Conservation (phyloP, 768 basidiomycete species). For the Exidia glandulosa region DNA sequence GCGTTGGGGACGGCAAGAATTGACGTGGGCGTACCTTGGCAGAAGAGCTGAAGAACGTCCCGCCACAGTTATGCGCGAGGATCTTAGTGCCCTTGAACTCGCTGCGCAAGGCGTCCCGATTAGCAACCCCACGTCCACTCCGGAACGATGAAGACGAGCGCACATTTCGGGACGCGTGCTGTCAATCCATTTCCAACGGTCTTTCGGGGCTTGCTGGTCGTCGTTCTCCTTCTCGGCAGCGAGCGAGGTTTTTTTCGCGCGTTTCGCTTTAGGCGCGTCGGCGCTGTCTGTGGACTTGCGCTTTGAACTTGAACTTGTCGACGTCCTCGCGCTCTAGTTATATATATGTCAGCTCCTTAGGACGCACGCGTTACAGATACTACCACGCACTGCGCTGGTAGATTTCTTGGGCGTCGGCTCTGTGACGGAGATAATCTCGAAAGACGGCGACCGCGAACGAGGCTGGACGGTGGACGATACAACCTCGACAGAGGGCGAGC, state of each 20-base stretch:
- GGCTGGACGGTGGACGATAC: background rate
- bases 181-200: background rate
- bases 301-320: background rate
- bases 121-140: too few relatives aligned
- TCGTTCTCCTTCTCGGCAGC: background rate
- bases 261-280: background rate
- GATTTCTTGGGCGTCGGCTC: too few relatives aligned
- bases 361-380: too few relatives aligned
- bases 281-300: background rate
- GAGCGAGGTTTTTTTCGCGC: too few relatives aligned
- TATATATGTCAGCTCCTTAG: background rate
- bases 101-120: too few relatives aligned
- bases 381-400: too few relatives aligned
- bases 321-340: background rate
- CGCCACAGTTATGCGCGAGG: background rate
- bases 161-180: background rate
- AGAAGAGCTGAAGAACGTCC: background rate
- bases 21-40: background rate
- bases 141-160: background rate
- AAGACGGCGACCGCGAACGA: background rate
- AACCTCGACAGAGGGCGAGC: background rate
- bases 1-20: too few relatives aligned
- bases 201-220: background rate
- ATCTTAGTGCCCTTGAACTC: background rate
- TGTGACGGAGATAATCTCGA: background rate